A percentile compares a stretch with the other conserved stretches of the same genome.
These are phyloP conservation scores for Amphirosellinia nigrospora DNA, from an alignment of 495 filamentous ascomycete genomes.

Conservation along the genomic window DNA sequence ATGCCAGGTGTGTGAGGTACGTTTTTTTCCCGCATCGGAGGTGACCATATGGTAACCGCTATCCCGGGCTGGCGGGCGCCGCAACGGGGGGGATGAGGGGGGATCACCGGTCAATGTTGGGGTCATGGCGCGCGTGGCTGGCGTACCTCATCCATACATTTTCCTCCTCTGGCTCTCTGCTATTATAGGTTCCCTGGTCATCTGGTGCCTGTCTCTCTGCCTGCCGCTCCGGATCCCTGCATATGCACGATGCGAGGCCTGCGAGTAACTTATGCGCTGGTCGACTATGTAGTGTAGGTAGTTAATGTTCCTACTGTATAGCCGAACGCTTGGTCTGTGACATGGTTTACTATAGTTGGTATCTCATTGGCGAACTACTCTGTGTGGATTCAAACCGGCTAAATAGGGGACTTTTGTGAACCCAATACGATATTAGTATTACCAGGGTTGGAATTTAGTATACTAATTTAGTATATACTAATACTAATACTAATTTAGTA, in stretches of 20 bases:
- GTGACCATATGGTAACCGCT: neutral
- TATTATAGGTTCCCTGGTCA: constrained; percentile 9
- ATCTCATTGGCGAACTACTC: neutral
- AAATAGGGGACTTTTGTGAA: no score
- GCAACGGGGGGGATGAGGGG: no score
- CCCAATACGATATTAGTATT: no score
- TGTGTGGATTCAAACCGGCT: neutral
- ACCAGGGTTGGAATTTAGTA: no score
- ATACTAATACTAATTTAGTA: no score
- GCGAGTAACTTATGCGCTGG: neutral
- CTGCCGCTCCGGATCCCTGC: constrained; percentile 22
- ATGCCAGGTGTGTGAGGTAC: neutral
- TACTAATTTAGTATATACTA: no score
- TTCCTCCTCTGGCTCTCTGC: neutral
- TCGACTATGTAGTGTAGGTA: neutral
- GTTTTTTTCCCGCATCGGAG: constrained; percentile 4
- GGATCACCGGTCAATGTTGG: constrained; percentile 17
- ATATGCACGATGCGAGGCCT: constrained; percentile 15
- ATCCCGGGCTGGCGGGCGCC: constrained; percentile 19
- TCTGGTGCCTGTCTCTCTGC: constrained; percentile 13
- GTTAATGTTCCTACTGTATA: neutral
- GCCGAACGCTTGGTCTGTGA: constrained; percentile 1
- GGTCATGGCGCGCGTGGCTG: constrained; percentile 17
- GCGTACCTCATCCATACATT: constrained; percentile 7
- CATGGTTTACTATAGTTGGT: neutral